Evolutionary conservation across 225 moss, liverwort and hornwort species (phyloP).

Genomic region (Asterella californica): DNA sequence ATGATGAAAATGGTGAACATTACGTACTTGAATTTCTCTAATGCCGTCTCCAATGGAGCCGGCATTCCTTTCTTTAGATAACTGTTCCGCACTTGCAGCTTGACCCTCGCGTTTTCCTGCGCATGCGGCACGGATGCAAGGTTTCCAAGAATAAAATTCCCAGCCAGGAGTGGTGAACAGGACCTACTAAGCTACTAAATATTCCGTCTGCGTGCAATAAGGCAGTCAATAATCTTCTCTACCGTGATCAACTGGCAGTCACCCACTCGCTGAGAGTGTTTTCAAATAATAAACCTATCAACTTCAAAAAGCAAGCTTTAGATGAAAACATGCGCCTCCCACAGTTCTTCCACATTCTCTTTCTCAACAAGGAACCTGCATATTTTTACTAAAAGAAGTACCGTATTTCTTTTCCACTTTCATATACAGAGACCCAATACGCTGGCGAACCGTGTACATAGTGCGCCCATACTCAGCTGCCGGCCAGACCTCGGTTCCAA

Average conservation of each 20-base stretch:
- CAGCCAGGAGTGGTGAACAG: neutral
- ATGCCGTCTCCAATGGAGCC: constrained; percentile 75
- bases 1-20: no score
- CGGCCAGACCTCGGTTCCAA: constrained; percentile 89
- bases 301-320: neutral
- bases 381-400: neutral
- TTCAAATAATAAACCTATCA: neutral
- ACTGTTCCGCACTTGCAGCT: constrained; percentile 52
- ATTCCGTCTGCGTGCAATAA: neutral
- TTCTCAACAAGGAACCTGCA: neutral
- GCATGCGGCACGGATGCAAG: no score
- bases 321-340: neutral
- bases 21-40: constrained; percentile 75
- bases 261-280: neutral
- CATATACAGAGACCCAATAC: constrained; percentile 70
- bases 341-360: neutral
- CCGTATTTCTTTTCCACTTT: constrained; percentile 93
- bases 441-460: constrained; percentile 97
- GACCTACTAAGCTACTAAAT: neutral
- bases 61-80: constrained; percentile 80
- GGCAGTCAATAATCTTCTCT: neutral
- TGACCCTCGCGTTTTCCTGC: constrained; percentile 72
- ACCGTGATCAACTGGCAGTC: no score
- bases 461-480: constrained; percentile 98
- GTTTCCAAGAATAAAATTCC: neutral